Percentiles rank a stretch among this genome's conserved stretches.
Conservation (phyloP, 352 stramenopile genomes). For the Phytophthora pisi region DNA sequence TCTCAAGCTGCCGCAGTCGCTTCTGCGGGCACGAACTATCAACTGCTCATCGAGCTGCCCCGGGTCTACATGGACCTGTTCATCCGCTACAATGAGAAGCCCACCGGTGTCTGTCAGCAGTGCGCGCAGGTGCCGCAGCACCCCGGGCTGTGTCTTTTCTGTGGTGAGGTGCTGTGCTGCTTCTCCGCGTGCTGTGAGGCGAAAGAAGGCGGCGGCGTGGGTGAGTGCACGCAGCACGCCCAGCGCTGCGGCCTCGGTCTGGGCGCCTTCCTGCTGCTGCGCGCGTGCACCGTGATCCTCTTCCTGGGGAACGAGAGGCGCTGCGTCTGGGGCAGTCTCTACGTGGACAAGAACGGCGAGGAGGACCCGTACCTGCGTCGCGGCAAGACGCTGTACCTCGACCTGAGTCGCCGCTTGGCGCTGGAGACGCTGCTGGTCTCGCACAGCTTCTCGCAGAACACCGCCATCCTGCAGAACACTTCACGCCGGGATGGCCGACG, state of each 20-base stretch:
- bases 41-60: slow-evolving; percentile 55
- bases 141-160: slow-evolving; percentile 79
- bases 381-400: slow-evolving; percentile 77
- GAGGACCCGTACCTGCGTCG: slow-evolving; percentile 82
- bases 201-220: slow-evolving; percentile 52
- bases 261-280: slow-evolving; percentile 70
- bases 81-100: slow-evolving; percentile 80
- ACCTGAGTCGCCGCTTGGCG: slow-evolving; percentile 55
- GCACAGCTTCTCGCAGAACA: slow-evolving; percentile 80
- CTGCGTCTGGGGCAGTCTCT: slow-evolving; percentile 84
- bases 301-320: slow-evolving; percentile 81
- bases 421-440: slow-evolving; percentile 76
- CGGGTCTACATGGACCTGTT: slow-evolving; percentile 86
- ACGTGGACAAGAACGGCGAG: slow-evolving; percentile 88
- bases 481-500: slow-evolving; percentile 74
- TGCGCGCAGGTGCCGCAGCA: slow-evolving; percentile 72
- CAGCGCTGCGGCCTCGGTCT: slow-evolving; percentile 67
- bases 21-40: slow-evolving; percentile 16
- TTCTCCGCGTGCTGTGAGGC: slow-evolving; percentile 75
- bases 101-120: slow-evolving; percentile 51
- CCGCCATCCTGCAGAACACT: slow-evolving; percentile 77
- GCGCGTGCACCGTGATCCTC: slow-evolving; percentile 83
- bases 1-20: slow-evolving; percentile 26
- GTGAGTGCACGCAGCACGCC: slow-evolving; percentile 79
- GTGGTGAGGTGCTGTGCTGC: slow-evolving; percentile 77